Evolutionary conservation across 768 basidiomycete genomes (phyloP).

Genomic region (Rhodosporidiobolus odoratus): DNA sequence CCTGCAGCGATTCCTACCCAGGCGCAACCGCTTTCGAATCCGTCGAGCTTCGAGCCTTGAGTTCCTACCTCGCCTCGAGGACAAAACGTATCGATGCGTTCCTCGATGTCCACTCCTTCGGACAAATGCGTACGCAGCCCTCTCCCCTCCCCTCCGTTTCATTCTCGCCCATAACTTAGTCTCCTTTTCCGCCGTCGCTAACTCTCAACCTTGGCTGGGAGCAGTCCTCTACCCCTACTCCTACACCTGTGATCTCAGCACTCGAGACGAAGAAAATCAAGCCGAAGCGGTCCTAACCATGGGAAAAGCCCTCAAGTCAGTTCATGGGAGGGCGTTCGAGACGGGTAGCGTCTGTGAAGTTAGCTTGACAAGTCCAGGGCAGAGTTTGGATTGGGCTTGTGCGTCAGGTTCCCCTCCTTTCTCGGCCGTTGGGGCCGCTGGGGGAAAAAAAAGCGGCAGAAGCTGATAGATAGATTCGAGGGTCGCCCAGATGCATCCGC

Average conservation of each 20-base stretch:
- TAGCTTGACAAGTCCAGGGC: conserved; percentile 39
- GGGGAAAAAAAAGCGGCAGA: conserved; percentile 62
- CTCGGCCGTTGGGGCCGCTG: conserved; percentile 42
- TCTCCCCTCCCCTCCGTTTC: neutral
- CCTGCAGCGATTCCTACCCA: conserved; percentile 72
- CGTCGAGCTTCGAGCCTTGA: conserved; percentile 68
- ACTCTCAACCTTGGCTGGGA: neutral
- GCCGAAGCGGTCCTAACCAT: conserved; percentile 67
- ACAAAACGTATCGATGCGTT: conserved; percentile 56
- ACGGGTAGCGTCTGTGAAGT: conserved; percentile 46
- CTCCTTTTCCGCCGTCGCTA: neutral
- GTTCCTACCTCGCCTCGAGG: conserved; percentile 58
- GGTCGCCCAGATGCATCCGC: conserved; percentile 53
- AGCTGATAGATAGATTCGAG: conserved; percentile 64
- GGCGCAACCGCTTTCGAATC: conserved; percentile 68
- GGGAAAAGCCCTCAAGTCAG: conserved; percentile 54
- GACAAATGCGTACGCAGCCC: conserved; percentile 64
- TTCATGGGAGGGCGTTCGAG: conserved; percentile 58
- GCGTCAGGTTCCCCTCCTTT: neutral
- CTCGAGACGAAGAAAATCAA: conserved; percentile 69
- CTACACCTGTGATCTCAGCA: conserved; percentile 59
- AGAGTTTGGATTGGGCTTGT: conserved; percentile 26
- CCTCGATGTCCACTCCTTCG: conserved; percentile 72
- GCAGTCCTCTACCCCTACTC: conserved; percentile 75
- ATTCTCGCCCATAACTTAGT: no score